phyloP scores from a whole-genome alignment of 768 basidiomycete species.

The Hebeloma cylindrosporum region DNA sequence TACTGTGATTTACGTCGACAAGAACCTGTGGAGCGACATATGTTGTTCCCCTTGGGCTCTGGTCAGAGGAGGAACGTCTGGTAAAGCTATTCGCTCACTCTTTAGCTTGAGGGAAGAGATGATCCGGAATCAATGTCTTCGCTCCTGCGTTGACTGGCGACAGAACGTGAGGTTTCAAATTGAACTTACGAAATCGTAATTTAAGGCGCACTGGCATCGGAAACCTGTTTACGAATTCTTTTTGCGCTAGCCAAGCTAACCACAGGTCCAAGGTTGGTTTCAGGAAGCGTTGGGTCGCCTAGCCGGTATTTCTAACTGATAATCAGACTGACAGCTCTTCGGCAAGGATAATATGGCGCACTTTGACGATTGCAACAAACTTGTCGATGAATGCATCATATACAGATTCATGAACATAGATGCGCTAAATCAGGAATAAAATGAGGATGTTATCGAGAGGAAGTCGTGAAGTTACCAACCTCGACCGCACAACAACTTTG shows the following conservation, averaged over 20 bases:
- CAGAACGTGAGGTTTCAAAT: not conserved
- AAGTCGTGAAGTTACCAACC: slow-evolving; percentile 36
- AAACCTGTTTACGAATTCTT: slow-evolving; percentile 82
- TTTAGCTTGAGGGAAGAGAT: slow-evolving; percentile 65
- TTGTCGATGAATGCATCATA: slow-evolving; percentile 78
- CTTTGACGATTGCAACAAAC: slow-evolving; percentile 76
- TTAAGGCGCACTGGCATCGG: slow-evolving; percentile 66
- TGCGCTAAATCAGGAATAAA: slow-evolving; percentile 51
- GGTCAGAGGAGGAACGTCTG: not conserved
- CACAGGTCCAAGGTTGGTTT: slow-evolving; percentile 89
- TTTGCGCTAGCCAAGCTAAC: slow-evolving; percentile 85
- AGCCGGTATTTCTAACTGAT: slow-evolving; percentile 70
- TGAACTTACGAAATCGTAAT: not conserved
- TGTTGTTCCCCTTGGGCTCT: slow-evolving; percentile 60
- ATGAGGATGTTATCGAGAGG: not conserved
- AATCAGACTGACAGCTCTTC: not conserved
- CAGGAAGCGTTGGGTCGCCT: slow-evolving; percentile 75
- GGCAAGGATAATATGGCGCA: slow-evolving; percentile 20
- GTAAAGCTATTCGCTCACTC: slow-evolving; percentile 47
- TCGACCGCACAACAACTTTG: slow-evolving; percentile 97
- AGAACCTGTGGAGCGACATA: slow-evolving; percentile 92
- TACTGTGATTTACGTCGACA: slow-evolving; percentile 85
- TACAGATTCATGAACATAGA: slow-evolving; percentile 87
- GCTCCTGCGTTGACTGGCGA: slow-evolving; percentile 76
- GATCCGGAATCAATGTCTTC: slow-evolving; percentile 66